phyloP scores from a whole-genome alignment of 108 stramenopile genomes.

The Nannochloropsis gaditana region DNA sequence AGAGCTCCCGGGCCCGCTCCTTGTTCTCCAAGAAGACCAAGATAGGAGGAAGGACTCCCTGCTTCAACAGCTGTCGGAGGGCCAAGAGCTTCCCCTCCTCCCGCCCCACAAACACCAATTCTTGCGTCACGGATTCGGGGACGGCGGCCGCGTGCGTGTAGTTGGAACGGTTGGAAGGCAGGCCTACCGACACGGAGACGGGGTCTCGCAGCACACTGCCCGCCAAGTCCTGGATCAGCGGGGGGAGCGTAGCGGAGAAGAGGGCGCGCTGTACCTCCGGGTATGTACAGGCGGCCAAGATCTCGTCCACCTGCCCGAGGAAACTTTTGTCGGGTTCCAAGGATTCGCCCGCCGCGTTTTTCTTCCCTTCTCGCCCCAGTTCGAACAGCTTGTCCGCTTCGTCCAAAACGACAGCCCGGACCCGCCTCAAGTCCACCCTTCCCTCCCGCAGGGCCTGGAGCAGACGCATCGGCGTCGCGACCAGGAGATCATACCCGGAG shows the following conservation, averaged over 20 bases:
- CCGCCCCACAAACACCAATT: conserved; percentile 86
- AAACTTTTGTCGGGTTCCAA: not conserved
- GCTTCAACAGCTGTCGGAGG: conserved; percentile 53
- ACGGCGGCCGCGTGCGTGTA: conserved; percentile 47
- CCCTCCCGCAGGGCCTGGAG: conserved; percentile 35
- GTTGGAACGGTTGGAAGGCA: not conserved
- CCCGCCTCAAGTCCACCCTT: conserved; percentile 35
- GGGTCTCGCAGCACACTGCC: conserved; percentile 83
- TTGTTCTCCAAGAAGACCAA: conserved; percentile 84
- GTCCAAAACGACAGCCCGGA: conserved; percentile 48
- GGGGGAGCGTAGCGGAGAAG: conserved; percentile 89
- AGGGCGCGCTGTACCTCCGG: conserved; percentile 72
- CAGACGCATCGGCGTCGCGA: conserved; percentile 54
- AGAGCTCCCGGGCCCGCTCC: conserved; percentile 87
- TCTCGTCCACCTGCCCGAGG: conserved; percentile 84
- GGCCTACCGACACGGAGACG: conserved; percentile 71
- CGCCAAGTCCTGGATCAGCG: conserved; percentile 70
- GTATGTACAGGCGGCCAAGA: conserved; percentile 65
- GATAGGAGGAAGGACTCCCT: not conserved
- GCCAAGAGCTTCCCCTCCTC: conserved; percentile 95
- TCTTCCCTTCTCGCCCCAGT: conserved; percentile 28
- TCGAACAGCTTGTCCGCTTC: conserved; percentile 56
- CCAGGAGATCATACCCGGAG: conserved; percentile 40
- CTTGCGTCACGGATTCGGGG: conserved; percentile 50
- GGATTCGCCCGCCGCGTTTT: conserved; percentile 31